These are phyloP conservation scores for Gastrolobium villosum DNA, from an alignment of 306 rosid genomes.

Conservation along the genomic window DNA sequence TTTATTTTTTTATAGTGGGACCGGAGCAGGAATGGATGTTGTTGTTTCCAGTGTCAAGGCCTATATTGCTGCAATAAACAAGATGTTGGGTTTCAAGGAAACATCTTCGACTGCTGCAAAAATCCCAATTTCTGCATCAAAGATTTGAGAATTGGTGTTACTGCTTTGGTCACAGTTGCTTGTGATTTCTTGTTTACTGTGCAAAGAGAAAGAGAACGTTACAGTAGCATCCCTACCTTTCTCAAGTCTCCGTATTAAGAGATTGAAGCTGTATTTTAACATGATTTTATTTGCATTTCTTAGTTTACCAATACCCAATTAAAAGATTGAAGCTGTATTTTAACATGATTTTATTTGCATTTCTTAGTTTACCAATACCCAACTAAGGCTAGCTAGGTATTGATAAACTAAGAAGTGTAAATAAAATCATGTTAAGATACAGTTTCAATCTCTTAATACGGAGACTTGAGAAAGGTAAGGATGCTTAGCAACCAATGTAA, in stretches of 20 bases:
- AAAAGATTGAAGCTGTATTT: slow-evolving; percentile 14
- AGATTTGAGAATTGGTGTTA: slow-evolving; percentile 26
- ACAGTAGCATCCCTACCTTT: slow-evolving; percentile 19
- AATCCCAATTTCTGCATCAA: slow-evolving; percentile 49
- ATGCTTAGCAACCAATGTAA: slow-evolving; percentile 35
- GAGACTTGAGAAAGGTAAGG: slow-evolving; percentile 28
- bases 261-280: slow-evolving; percentile 7
- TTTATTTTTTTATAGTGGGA: slow-evolving; percentile 65
- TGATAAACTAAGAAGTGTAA: background rate
- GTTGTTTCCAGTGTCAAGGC: slow-evolving; percentile 98
- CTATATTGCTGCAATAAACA: slow-evolving; percentile 82
- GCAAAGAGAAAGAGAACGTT: slow-evolving; percentile 15
- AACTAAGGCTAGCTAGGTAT: slow-evolving; percentile 10
- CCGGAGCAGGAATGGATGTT: slow-evolving; percentile 93
- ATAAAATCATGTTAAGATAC: background rate
- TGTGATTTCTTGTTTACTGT: slow-evolving; percentile 22
- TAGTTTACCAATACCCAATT: background rate
- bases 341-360: background rate
- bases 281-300: background rate
- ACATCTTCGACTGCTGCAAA: slow-evolving; percentile 50
- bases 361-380: background rate
- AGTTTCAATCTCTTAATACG: slow-evolving; percentile 4
- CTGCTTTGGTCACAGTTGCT: background rate
- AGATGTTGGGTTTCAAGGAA: slow-evolving; percentile 83
- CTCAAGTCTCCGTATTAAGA: slow-evolving; percentile 18